Evolutionary conservation across 495 filamentous ascomycete genomes (phyloP), one percentile per base, ranked within the genome.

Genomic region (Xylaria palmicola): DNA sequence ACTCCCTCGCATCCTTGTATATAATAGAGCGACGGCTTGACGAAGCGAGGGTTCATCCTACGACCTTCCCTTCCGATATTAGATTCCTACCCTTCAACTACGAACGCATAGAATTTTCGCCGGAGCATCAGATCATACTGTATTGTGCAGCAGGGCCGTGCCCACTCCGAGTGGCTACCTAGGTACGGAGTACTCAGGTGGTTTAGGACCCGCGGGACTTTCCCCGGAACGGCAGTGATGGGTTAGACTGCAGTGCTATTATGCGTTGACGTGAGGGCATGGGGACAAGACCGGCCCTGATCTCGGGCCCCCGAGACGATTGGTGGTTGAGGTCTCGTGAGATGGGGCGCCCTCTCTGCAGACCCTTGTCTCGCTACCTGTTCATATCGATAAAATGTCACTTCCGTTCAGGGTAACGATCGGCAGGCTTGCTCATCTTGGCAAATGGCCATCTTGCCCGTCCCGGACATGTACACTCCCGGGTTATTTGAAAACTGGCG

Each of bases 401-500:
- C 26, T 56, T 32, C 26, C 13, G 26, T 13, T 19, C 43, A 44
- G 26, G 43, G 37, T 24, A 44, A 26, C 26, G 52, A 27, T 44
- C 53, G 36, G 9, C 29, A 20, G 20, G n/a, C 32, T 29, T 51
- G 34, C 19, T 1, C 0, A 22, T 1, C 48, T 51, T 34, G 48
- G 48, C 48, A 32, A 12, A 9, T 44, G 39, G 17, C 17, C 6
- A 56, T 56, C 53, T 56, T 56, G 32, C 53, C 53, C 53, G 39
- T 32, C 53, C 17, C 9, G 39, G 53, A 27, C 19, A 56, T 20
- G 48, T n/a, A 51, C 12, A 34, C 17, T 10, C 32, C 9, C 22
- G 48, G 53, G 5, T 9, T 27, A 56, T 56, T 56, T 56, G 39
- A 15, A 56, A 56, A 56, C 22, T 12, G 37, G 43, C 53, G 53